Conservation (phyloP, 2,329 filamentous ascomycete species). For the Aspergillus hiratsukae region DNA sequence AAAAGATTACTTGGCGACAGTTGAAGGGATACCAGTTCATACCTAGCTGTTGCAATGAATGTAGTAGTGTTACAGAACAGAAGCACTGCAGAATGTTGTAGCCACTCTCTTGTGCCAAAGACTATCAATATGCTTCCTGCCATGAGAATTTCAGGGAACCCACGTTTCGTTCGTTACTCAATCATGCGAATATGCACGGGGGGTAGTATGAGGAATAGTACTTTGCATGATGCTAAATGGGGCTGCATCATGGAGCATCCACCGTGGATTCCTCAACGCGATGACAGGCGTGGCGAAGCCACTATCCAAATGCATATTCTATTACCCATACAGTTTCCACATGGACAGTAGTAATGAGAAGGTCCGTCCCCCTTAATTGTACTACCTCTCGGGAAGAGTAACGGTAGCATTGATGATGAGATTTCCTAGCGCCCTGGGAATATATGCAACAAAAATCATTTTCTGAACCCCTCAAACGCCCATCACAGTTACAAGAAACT, state of each 20-base stretch:
- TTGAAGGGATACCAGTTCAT: too few relatives aligned
- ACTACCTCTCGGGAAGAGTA: neutral
- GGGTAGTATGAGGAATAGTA: neutral
- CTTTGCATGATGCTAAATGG: neutral
- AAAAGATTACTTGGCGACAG: too few relatives aligned
- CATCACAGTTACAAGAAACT: neutral
- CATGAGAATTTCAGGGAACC: neutral
- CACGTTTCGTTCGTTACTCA: neutral
- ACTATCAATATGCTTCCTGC: too few relatives aligned
- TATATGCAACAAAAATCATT: neutral
- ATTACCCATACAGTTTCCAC: neutral
- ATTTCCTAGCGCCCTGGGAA: neutral
- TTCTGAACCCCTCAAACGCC: neutral
- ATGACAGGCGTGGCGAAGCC: neutral
- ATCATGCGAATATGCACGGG: neutral
- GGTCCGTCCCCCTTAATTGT: neutral
- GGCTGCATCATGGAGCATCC: neutral
- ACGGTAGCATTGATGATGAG: neutral
- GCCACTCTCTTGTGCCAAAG: too few relatives aligned
- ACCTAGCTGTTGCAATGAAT: too few relatives aligned
- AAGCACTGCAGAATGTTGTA: too few relatives aligned
- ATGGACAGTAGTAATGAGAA: neutral
- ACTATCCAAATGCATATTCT: neutral
- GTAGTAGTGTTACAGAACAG: too few relatives aligned
- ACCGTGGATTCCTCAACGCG: neutral